phyloP scores from a whole-genome alignment of 1,139 yeast species.

The Sugiyamaella grinbergsii region DNA sequence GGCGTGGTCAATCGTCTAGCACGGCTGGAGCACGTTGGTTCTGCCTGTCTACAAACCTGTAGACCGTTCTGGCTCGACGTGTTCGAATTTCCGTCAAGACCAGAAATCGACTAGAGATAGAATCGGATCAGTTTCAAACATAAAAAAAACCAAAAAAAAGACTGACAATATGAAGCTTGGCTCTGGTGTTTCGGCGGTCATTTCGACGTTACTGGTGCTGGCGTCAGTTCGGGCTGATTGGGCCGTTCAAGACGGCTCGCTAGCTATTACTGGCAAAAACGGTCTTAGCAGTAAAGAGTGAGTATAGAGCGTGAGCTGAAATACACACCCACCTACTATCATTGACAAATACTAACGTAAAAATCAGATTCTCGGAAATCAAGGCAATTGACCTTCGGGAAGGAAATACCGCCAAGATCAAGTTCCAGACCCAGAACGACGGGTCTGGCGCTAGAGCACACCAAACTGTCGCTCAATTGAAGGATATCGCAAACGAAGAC shows the following conservation, averaged over 20 bases:
- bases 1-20: too few relatives aligned
- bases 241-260: constrained; percentile 36
- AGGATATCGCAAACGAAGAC: constrained; percentile 30
- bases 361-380: constrained; percentile 22
- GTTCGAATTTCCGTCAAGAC: too few relatives aligned
- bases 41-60: too few relatives aligned
- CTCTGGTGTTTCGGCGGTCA: background rate
- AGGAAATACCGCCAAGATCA: constrained; percentile 28
- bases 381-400: constrained; percentile 26
- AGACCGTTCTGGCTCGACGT: background rate
- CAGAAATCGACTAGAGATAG: too few relatives aligned
- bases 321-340: too few relatives aligned
- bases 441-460: constrained; percentile 34
- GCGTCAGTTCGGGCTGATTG: constrained; percentile 33
- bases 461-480: constrained; percentile 35
- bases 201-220: constrained; percentile 17
- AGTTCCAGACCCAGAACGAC: constrained; percentile 32
- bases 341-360: too few relatives aligned
- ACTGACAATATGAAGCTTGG: constrained; percentile 10
- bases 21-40: background rate
- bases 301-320: constrained; percentile 7
- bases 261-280: constrained; percentile 34
- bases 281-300: constrained; percentile 15
- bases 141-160: too few relatives aligned
- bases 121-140: too few relatives aligned